Evolutionary conservation across 129 eudicot species (phyloP).

Genomic region (Arctium lappa): DNA sequence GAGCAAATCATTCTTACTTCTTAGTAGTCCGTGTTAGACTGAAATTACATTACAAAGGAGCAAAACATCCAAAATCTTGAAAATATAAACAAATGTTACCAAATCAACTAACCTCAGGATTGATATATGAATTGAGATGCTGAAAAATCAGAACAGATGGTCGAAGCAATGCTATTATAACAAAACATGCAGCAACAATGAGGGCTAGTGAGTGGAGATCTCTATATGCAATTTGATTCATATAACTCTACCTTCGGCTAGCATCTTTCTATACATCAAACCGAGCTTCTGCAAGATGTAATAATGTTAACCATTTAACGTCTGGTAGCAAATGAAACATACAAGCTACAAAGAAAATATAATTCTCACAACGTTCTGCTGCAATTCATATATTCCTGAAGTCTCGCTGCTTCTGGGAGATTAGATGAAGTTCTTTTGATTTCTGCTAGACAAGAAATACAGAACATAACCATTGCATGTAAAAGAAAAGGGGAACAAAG

Average conservation of each 20-base stretch:
- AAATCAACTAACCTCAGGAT: conserved; percentile 66
- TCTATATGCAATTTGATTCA: conserved; percentile 26
- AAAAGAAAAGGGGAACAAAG: not conserved
- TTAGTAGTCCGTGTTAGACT: not conserved
- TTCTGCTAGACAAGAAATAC: not conserved
- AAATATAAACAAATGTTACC: not conserved
- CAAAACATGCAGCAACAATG: conserved; percentile 67
- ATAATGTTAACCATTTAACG: not conserved
- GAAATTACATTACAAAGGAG: not conserved
- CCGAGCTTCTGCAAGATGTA: conserved; percentile 13
- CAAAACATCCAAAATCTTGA: not conserved
- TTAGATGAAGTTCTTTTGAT: not conserved
- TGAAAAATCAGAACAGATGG: conserved; percentile 60
- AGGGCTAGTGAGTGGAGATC: conserved; percentile 46
- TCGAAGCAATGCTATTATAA: conserved; percentile 44
- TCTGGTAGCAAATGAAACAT: not conserved
- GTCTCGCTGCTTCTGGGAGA: not conserved
- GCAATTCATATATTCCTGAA: not conserved
- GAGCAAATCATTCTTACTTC: not conserved
- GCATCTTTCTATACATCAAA: conserved; percentile 22
- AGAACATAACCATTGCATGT: not conserved
- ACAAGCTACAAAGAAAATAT: not conserved
- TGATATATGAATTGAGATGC: conserved; percentile 77
- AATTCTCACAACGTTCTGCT: not conserved
- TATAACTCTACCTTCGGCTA: conserved; percentile 33